Base-by-base conservation (phyloP, 2,329 filamentous ascomycete genomes). In the Didymella lethalis region DNA sequence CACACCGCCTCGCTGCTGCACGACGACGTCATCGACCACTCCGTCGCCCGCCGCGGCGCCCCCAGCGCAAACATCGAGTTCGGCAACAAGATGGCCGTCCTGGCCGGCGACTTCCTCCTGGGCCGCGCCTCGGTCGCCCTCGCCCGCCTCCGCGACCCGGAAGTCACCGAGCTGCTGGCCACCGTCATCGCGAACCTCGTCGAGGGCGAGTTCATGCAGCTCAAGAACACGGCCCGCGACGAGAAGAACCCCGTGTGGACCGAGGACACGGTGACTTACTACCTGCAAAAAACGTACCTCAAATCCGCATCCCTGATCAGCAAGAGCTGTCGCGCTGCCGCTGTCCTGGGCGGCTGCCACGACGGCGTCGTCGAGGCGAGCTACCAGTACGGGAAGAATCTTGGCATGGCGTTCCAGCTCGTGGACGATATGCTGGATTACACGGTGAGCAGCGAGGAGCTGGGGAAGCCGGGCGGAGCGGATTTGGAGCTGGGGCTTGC, bases 351-450 rank as follows among this genome's bases (percentile, higher is more conserved):
- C 29, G 88, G 91, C 14, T 86, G 89, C 32, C 86, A 93, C 32
- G 84, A 85, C 0, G 85, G 89, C 61, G 92, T 95, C 1, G 92
- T 97, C 2, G 93, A 99, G 66, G 91, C 93, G 10, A 92, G 94
- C 2, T 99, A 99, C 75, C 79, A 85, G 16, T 99, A 98, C 73
- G 95, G 95, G 51, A 92, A 92, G 79, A 98, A 99, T 70, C 78
- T 99, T 46, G 95, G 95, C 1, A 80, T 99, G 54, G 95, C 95
- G 1, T 99, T 99, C 80, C 95, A 99, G 83, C 85, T 99, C 10
- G 94, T 99, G 16, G 95, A 99, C 75, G 95, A 99, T 75, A 91
- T 99, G 90, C 84, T 99, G 69, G 95, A 99, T 78, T 99, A 98
- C 77, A 98, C 95, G 0, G 86, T 92, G 62, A 92, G 86, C 54